Evolutionary conservation across 2,329 filamentous ascomycete genomes (phyloP).

Genomic region (Fusarium caatingaense): DNA sequence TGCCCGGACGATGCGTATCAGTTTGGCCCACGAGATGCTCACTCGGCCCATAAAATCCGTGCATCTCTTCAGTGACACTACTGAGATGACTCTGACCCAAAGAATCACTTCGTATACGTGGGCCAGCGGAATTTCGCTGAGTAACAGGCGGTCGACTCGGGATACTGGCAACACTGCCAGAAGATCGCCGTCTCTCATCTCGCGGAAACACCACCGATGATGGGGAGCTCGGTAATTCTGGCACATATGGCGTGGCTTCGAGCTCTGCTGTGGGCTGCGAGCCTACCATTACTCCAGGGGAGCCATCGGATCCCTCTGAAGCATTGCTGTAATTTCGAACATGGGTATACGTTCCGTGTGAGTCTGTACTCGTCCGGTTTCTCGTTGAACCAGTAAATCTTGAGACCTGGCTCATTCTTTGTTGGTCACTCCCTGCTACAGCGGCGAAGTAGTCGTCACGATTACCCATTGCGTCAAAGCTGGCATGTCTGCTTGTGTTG

Average conservation of each 20-base stretch:
- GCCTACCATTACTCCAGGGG: constrained; percentile 42
- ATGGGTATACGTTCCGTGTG: constrained; percentile 52
- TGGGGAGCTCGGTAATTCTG: constrained; percentile 52
- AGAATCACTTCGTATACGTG: constrained; percentile 42
- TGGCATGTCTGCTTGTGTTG: constrained; percentile 45
- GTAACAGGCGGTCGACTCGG: constrained; percentile 41
- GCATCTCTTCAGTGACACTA: constrained; percentile 59
- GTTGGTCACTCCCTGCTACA: constrained; percentile 4
- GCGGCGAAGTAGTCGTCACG: constrained; percentile 48
- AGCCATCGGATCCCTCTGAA: constrained; percentile 56
- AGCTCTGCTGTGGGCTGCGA: constrained; percentile 50
- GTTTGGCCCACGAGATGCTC: constrained; percentile 57
- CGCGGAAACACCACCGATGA: constrained; percentile 33
- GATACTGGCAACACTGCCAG: constrained; percentile 35
- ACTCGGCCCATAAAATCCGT: constrained; percentile 60
- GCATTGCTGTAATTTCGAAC: constrained; percentile 57
- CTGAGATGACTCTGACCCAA: constrained; percentile 39
- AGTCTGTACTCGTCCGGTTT: constrained; percentile 53
- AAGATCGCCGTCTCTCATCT: constrained; percentile 46
- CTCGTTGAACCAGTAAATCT: constrained; percentile 38
- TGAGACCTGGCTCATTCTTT: constrained; percentile 38
- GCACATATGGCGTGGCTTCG: constrained; percentile 50
- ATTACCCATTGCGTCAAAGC: constrained; percentile 45
- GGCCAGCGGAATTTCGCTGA: constrained; percentile 47
- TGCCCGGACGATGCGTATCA: constrained; percentile 40